Base-by-base conservation (phyloP, 2,329 filamentous ascomycete species). In the Aschersonia sp. region DNA sequence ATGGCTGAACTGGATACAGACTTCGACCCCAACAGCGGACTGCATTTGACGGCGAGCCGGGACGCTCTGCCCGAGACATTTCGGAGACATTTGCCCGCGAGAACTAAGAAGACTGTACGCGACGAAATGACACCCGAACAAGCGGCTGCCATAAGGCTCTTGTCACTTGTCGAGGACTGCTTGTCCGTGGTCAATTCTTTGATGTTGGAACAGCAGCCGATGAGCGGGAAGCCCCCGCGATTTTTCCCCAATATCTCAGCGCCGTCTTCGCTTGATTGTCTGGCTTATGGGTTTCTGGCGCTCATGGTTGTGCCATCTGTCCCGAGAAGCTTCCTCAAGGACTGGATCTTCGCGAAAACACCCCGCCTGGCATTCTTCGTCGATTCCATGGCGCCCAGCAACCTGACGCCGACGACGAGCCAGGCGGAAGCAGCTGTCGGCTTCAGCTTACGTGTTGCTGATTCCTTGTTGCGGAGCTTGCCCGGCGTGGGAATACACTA, bases 281-380 rank as follows among this genome's bases (percentile, higher is more conserved):
- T 96, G 44, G 81, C 79, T 0, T 78, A 87, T 56, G 92, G 82
- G 9, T 94, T 94, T 60, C 68, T 97, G 37, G 74, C 79, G 2
- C 66, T 96, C 45, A 84, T 92, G 69, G 68, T 83, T 29, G 65
- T 69, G 47, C 63, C 65, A 6, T 57, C 63, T 10, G 69, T 73
- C 4, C 72, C 71, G 4, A 64, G 65, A 43, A 56, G 61, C 9
- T 67, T 67, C 46, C 47, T 67, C 10, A 62, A 65, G 46, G 65
- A 70, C 46, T 72, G 68, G 57, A 58, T 74, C 2, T 47, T 53
- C 30, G 50, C 58, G 7, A 57, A 64, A 45, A 51, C 58, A 0
- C 60, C 63, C 1, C 55, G 55, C 14, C 44, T 67, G 9, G 57
- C 55, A 2, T 54, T 43, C 10, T 67, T 66, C 45, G 57, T 66